Base-by-base conservation (phyloP, 768 basidiomycete genomes). In the Pisolithus microcarpus region DNA sequence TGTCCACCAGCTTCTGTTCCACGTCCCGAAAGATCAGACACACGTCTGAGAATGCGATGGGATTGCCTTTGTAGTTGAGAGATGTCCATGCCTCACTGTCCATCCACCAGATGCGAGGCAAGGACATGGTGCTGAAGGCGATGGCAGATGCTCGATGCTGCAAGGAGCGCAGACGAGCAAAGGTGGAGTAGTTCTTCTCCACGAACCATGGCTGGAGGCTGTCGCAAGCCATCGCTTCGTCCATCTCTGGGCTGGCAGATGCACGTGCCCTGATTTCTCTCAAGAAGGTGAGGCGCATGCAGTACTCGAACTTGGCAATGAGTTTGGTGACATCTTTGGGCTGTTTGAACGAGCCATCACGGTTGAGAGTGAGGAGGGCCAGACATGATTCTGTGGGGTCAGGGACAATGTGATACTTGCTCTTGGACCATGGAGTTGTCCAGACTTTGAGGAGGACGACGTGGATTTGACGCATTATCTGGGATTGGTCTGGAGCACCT, bases 71-170 rank as follows among this genome's bases (percentile, higher is more conserved):
- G 31, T 46, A 54, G 3, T 40, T 24, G 26, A 50, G 31, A 15
- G 34, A 8, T 31, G 6, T 19, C 43, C 44, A 51, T 15, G n/a
- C 18, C 21, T 46, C 24, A 0, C 5, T 26, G 38, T 54, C 53
- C 13, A 15, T 30, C 53, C 49, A 54, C 53, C 43, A 51, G 26
- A 51, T 31, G 15, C 36, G 26, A 21, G 53, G 53, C 13, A 46
- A 10, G 19, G 42, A 31, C 19, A 40, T 46, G 4, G 45, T 54
- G 1, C 37, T n/a, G 7, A n/a, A 46, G 9, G 53, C 38, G 2
- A 51, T 50, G 3, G 18, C 10, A 10, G 49, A 51, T 18, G 49
- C 53, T 18, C 24, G 6, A 19, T 47, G 45, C n/a, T 54, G 44
- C 5, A 54, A 34, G 6, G 44, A 43, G 6, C 42, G 13, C 15